These are phyloP conservation scores for Dalbergia cochinchinensis DNA, from an alignment of 306 rosid genomes.

Conservation along the genomic window DNA sequence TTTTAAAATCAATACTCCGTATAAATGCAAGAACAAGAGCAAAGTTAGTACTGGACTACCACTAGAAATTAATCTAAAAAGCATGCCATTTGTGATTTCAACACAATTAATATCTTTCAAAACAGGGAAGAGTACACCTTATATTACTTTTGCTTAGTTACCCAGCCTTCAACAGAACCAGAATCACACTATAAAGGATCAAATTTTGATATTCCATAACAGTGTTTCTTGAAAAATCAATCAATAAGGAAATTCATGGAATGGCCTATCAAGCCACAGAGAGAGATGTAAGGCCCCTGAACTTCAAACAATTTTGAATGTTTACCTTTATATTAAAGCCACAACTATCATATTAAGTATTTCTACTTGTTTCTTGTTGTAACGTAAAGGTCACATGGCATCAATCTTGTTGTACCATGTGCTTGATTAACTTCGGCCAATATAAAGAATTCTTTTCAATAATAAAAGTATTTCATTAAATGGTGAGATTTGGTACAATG, in stretches of 20 bases:
- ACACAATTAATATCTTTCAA: constrained; percentile 24
- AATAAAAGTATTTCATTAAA: neutral
- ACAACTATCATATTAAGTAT: neutral
- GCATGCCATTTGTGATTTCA: neutral
- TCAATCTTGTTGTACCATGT: neutral
- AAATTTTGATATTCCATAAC: constrained; percentile 27
- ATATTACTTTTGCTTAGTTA: neutral
- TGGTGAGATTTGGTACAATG: too few relatives aligned
- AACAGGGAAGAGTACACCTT: neutral
- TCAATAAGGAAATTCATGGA: constrained; percentile 14
- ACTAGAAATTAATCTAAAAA: neutral
- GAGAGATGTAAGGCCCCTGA: constrained; percentile 21
- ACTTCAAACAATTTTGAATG: neutral
- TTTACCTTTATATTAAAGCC: neutral
- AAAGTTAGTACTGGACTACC: constrained; percentile 14
- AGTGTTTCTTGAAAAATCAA: neutral
- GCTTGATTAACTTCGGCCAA: neutral
- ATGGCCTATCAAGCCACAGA: constrained; percentile 7
- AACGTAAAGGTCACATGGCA: too few relatives aligned
- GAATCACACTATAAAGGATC: constrained; percentile 8
- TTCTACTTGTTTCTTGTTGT: constrained; percentile 13
- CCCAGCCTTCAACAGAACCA: neutral
- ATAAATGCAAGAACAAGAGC: neutral
- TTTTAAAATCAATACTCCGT: neutral
- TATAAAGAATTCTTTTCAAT: too few relatives aligned